Conservation (phyloP, 2,329 filamentous ascomycete species). For the Pezicula radicicola region DNA sequence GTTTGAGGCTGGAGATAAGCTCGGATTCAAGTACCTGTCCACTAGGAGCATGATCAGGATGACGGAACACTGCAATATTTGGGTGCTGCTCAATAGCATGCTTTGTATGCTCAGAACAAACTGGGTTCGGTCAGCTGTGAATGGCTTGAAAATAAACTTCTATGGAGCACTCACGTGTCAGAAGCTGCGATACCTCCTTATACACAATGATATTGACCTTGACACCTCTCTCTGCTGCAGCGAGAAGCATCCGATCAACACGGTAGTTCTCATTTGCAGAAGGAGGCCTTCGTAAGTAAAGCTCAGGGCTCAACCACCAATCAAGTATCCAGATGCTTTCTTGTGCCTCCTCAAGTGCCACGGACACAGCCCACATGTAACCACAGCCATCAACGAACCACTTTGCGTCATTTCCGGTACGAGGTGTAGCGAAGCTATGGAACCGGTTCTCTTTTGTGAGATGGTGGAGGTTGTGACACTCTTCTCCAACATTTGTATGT, state of each 20-base stretch:
- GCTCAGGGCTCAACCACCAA: slow-evolving; percentile 87
- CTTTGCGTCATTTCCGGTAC: slow-evolving; percentile 71
- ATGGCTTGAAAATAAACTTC: slow-evolving; percentile 26
- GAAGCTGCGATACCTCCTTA: slow-evolving; percentile 81
- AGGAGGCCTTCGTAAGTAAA: slow-evolving; percentile 82
- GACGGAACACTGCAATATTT: slow-evolving; percentile 85
- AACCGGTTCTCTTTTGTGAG: slow-evolving; percentile 50
- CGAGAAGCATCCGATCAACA: slow-evolving; percentile 77
- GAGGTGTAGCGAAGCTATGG: slow-evolving; percentile 69
- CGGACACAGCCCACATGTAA: slow-evolving; percentile 82
- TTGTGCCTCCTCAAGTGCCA: slow-evolving; percentile 72
- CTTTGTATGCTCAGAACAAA: slow-evolving; percentile 73
- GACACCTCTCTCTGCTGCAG: slow-evolving; percentile 80
- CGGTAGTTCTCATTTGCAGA: slow-evolving; percentile 80
- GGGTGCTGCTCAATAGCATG: slow-evolving; percentile 75
- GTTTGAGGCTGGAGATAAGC: slow-evolving; percentile 59
- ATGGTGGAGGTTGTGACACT: slow-evolving; percentile 37
- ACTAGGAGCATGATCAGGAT: slow-evolving; percentile 83
- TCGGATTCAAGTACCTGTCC: slow-evolving; percentile 64
- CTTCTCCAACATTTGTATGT: slow-evolving; percentile 38
- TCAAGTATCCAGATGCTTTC: slow-evolving; percentile 84
- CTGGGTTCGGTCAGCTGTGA: slow-evolving; percentile 34
- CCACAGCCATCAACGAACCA: slow-evolving; percentile 85
- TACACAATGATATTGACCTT: slow-evolving; percentile 85
- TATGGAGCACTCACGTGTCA: slow-evolving; percentile 63